phyloP scores from a whole-genome alignment of 495 filamentous ascomycete species.

The Aspergillus olivimuriae region DNA sequence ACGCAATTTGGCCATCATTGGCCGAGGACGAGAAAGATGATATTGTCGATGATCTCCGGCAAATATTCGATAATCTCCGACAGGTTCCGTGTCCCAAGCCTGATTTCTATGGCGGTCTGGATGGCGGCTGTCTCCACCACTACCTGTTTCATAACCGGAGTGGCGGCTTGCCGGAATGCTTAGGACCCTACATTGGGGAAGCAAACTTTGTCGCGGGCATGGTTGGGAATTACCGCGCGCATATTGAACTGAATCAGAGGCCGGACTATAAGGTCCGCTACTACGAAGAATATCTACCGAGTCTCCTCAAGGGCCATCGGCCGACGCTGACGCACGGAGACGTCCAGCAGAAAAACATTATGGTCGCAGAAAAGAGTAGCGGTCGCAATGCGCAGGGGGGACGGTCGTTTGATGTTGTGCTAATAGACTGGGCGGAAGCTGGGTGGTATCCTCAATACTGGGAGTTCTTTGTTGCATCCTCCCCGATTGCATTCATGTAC shows the following conservation, averaged over 20 bases:
- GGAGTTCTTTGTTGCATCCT: slow-evolving; percentile 22
- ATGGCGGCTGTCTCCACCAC: slow-evolving; percentile 15
- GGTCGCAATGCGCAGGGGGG: slow-evolving; percentile 15
- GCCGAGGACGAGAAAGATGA: no score
- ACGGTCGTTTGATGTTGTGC: slow-evolving; percentile 20
- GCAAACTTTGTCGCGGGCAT: slow-evolving; percentile 19
- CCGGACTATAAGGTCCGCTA: slow-evolving; percentile 22
- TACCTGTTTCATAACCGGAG: slow-evolving; percentile 20
- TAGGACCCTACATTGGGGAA: slow-evolving; percentile 20
- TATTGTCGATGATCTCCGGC: slow-evolving; percentile 15
- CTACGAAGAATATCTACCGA: slow-evolving; percentile 16
- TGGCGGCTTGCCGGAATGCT: slow-evolving; percentile 11
- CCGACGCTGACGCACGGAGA: slow-evolving; percentile 25
- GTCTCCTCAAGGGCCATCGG: slow-evolving; percentile 18
- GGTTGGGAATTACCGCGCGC: slow-evolving; percentile 17
- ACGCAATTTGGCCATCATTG: no score
- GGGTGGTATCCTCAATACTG: slow-evolving; percentile 25
- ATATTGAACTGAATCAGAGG: slow-evolving; percentile 13
- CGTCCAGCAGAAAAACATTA: slow-evolving; percentile 25
- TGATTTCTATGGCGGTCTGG: slow-evolving; percentile 18
- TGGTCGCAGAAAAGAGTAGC: slow-evolving; percentile 18
- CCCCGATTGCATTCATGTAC: slow-evolving; percentile 9
- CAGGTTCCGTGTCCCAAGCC: slow-evolving; percentile 15
- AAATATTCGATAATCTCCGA: slow-evolving; percentile 17
- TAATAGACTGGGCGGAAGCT: slow-evolving; percentile 21